A percentile compares a stretch with the other conserved stretches of the same genome.
These are phyloP conservation scores for Neocatenulostroma microsporum DNA, from an alignment of 2,329 filamentous ascomycete genomes.

Conservation along the genomic window DNA sequence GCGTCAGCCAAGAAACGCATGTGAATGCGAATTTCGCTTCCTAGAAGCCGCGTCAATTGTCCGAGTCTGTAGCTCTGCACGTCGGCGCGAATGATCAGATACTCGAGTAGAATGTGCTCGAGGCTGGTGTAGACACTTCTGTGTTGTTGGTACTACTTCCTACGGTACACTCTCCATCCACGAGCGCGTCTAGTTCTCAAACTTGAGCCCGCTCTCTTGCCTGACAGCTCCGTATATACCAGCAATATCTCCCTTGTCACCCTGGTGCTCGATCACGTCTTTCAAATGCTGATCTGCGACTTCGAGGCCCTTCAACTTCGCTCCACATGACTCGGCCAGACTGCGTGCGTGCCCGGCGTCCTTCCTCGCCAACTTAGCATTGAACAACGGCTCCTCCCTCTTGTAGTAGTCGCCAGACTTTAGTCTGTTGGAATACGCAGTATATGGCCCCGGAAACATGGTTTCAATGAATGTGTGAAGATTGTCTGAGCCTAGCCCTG, in stretches of 20 bases:
- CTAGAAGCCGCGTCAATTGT: too few relatives aligned
- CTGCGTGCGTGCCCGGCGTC: slow-evolving; percentile 67
- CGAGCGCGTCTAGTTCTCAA: slow-evolving; percentile 41
- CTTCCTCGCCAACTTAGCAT: slow-evolving; percentile 73
- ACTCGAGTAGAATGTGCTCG: too few relatives aligned
- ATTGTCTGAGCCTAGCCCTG: slow-evolving; percentile 62
- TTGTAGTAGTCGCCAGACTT: slow-evolving; percentile 66
- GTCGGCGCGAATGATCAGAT: too few relatives aligned
- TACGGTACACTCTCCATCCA: slow-evolving; percentile 1
- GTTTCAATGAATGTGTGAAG: slow-evolving; percentile 64
- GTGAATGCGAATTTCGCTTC: too few relatives aligned
- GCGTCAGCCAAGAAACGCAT: too few relatives aligned
- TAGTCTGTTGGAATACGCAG: slow-evolving; percentile 69
- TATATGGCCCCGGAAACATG: slow-evolving; percentile 69
- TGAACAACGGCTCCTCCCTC: slow-evolving; percentile 70
- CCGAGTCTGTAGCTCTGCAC: too few relatives aligned
- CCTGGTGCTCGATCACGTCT: slow-evolving; percentile 60
- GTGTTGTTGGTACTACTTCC: too few relatives aligned
- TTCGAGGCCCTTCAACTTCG: slow-evolving; percentile 56
- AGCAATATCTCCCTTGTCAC: slow-evolving; percentile 68
- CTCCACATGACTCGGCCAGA: slow-evolving; percentile 55
- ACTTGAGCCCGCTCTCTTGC: slow-evolving; percentile 64
- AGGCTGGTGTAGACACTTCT: too few relatives aligned
- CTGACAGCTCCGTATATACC: slow-evolving; percentile 75
- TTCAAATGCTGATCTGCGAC: slow-evolving; percentile 58